Percentiles rank a stretch among this genome's conserved stretches.
Conservation (phyloP, 1,284 basidiomycete species). For the Austropuccinia psidii region DNA sequence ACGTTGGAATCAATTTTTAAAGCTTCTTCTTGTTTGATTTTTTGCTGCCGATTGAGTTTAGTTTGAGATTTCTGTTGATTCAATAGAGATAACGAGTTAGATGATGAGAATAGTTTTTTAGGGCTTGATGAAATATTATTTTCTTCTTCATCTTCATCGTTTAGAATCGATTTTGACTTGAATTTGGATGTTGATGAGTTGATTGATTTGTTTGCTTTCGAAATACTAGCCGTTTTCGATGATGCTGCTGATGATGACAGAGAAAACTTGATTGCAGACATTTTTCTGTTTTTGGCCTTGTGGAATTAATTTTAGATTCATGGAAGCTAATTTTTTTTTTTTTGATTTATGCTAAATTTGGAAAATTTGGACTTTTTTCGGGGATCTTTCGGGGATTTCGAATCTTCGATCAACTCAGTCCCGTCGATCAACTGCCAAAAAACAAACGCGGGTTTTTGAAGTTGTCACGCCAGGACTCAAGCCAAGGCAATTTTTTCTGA, state of each 20-base stretch:
- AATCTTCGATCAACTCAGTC: too few species aligned
- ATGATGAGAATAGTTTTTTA: neutral
- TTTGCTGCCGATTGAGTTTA: constrained; percentile 30
- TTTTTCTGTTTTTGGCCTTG: too few species aligned
- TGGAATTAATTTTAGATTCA: too few species aligned
- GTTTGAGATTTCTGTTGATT: neutral
- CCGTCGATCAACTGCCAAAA: too few species aligned
- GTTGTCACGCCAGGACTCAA: too few species aligned
- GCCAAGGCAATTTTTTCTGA: too few species aligned
- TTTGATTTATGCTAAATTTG: too few species aligned
- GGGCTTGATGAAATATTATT: neutral
- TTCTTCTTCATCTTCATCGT: constrained; percentile 6
- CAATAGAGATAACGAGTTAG: neutral
- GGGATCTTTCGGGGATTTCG: too few species aligned
- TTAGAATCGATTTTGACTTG: constrained; percentile 14
- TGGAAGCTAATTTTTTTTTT: too few species aligned
- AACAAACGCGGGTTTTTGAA: too few species aligned
- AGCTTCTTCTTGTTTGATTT: constrained; percentile 51
- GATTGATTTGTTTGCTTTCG: neutral
- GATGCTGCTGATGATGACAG: neutral
- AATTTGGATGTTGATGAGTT: neutral
- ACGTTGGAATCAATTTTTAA: constrained; percentile 71
- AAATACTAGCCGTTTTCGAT: neutral
- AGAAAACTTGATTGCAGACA: constrained; percentile 23
- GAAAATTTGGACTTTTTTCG: too few species aligned